Base-by-base conservation (phyloP, 2,329 filamentous ascomycete genomes). In the Fusarium sp. region DNA sequence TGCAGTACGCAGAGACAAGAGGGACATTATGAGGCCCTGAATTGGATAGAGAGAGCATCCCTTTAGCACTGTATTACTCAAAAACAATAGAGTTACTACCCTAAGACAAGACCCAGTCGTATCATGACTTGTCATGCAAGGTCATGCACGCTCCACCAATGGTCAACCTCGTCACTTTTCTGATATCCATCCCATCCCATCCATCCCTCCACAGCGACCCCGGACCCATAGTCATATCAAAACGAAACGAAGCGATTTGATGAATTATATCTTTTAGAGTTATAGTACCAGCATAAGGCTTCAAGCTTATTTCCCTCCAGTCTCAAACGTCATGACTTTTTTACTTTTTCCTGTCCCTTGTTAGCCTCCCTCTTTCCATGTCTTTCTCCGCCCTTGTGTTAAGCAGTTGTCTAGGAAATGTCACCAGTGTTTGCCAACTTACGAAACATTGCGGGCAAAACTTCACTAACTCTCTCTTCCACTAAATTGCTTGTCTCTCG, bases 101-200 rank as follows among this genome's bases (percentile, higher is more conserved):
- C 48, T 24, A 42, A 51, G 57, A 68, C 57, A 55, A 51, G 34
- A 28, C 20, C 39, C 34, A 57, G 61, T 48, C 67, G 52, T 74
- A 74, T 74, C 71, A 74, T 74, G 72, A 62, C 71, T 74, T 56
- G 45, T 68, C 68, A 26, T 72, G 67, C 62, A 67, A 54, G 52
- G 54, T 50, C 34, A 59, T 47, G 26, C 54, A 45, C 38, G 47
- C 68, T 66, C 72, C 63, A 66, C 72, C 72, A 74, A 75, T 75
- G 32, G 48, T 62, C 72, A 64, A 68, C 71, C 71, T 68, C 55
- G 58, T 64, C 59, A 52, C 34, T 65, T 64, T 41, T 64, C 54
- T 44, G 28, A 42, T 61, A 51, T 52, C 56, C 64, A 66, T 55
- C 62, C 54, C 62, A 63, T 56, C 34, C 13, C 15, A 34, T 34